Percentiles rank a stretch among this genome's conserved stretches.
phyloP scores from a whole-genome alignment of 2,329 filamentous ascomycete species.

The Emmonsiellopsis sp. region DNA sequence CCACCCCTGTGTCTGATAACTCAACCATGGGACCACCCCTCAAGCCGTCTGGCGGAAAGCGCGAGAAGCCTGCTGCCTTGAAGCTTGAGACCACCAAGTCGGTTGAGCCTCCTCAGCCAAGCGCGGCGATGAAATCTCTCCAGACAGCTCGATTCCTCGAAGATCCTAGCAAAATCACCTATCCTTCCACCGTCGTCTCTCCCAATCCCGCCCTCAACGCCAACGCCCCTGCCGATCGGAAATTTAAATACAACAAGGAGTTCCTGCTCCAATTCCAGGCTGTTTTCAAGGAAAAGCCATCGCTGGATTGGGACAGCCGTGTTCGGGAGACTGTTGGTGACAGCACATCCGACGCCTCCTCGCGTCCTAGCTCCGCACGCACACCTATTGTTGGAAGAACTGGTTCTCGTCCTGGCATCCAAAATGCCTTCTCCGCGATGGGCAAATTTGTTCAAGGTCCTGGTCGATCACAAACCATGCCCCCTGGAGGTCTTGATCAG shows the following conservation, averaged over 20 bases:
- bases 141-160: constrained; percentile 84
- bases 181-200: constrained; percentile 74
- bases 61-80: constrained; percentile 71
- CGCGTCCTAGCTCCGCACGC: constrained; percentile 39
- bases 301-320: constrained; percentile 82
- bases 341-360: constrained; percentile 49
- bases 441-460: constrained; percentile 52
- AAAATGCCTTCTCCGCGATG: constrained; percentile 52
- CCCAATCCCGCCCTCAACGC: constrained; percentile 87
- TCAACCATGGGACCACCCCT: constrained; percentile 38
- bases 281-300: constrained; percentile 95
- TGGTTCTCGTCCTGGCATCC: constrained; percentile 44
- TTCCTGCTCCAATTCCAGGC: constrained; percentile 95
- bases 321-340: constrained; percentile 81
- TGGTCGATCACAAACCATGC: constrained; percentile 49
- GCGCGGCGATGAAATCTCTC: constrained; percentile 83
- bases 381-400: constrained; percentile 34
- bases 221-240: constrained; percentile 59
- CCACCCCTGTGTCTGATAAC: constrained; percentile 36
- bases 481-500: constrained; percentile 68
- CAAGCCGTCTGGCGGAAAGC: constrained; percentile 56
- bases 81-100: constrained; percentile 82
- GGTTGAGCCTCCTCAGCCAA: constrained; percentile 85
- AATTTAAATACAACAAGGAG: constrained; percentile 91
- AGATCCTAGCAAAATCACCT: constrained; percentile 67